Percentiles rank a stretch among this genome's conserved stretches.
These are phyloP conservation scores for Sporothrix curviconia DNA, from an alignment of 2,329 filamentous ascomycete genomes.

Conservation along the genomic window DNA sequence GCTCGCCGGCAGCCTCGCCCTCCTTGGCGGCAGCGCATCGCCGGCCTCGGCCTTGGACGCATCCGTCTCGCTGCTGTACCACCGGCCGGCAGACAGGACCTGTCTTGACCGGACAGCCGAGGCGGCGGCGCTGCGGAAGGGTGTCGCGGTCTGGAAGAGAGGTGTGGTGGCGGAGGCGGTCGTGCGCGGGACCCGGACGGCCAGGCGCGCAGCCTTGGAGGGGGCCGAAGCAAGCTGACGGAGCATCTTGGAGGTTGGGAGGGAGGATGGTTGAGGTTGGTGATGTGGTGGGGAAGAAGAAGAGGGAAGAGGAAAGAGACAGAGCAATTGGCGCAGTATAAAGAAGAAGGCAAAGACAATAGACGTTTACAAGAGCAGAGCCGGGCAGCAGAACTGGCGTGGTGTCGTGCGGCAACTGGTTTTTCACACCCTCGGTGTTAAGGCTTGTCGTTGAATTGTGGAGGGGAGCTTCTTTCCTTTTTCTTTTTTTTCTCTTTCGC, in stretches of 20 bases:
- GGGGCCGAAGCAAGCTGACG: constrained; percentile 15
- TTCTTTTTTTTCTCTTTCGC: neutral
- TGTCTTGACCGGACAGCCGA: constrained; percentile 6
- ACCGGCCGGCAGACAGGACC: constrained; percentile 21
- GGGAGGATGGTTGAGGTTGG: neutral
- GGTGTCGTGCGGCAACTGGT: neutral
- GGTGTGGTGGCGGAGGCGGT: neutral
- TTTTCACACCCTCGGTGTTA: constrained; percentile 13
- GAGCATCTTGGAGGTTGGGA: constrained; percentile 12
- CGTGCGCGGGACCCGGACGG: constrained; percentile 9
- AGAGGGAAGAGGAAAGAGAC: neutral
- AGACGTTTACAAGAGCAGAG: too few species aligned
- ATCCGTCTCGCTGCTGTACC: constrained; percentile 43
- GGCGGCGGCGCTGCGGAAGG: constrained; percentile 7
- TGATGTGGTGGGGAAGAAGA: neutral
- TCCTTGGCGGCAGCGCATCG: constrained; percentile 3
- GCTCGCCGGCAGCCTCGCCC: constrained; percentile 26
- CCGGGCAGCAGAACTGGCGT: neutral
- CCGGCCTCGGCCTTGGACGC: constrained; percentile 22
- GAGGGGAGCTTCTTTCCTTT: constrained; percentile 6
- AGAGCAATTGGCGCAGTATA: neutral
- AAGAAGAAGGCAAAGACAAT: too few species aligned
- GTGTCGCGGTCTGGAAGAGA: constrained; percentile 25
- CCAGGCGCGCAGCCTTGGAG: constrained; percentile 14
- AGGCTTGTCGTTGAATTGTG: constrained; percentile 7